Evolutionary conservation across 495 filamentous ascomycete species (phyloP), one percentile per base, ranked within the genome.

Genomic region (Penicillium pulvis): DNA sequence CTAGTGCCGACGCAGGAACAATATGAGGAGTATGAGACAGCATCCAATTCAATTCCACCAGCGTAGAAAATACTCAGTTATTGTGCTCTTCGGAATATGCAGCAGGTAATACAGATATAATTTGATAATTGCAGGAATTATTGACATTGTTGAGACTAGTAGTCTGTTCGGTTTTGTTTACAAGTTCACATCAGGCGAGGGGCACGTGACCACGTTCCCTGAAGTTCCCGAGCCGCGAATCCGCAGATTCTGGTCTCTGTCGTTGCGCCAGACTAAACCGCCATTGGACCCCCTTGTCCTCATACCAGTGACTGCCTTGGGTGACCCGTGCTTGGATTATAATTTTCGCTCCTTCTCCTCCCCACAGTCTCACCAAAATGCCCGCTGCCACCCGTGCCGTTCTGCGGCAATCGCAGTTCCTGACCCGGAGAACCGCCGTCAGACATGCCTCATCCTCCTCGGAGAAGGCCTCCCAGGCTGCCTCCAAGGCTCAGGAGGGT

Each of bases 401-500:
- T 67, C 77, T 87, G 72, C 81, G 83, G 77, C 81, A 82, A 78
- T 80, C 80, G 72, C 79, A 77, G 69, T 80, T 85, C 68, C 73
- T 84, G 64, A 73, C 76, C 63, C 84, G 84, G 53, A 81, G 82
- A 66, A 78, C 78, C 59, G 73, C 74, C 57, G 69, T 81, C 71
- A 83, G 85, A 70, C 79, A 85, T 72, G 80, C 87, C 67, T 88
- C 87, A 33, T 85, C 85, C 66, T 79, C 86, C 50, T 78, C 85
- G 47, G 88, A 92, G 76, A 87, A 92, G 80, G 87, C 89, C 50
- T 80, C 85, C 47, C 78, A 87, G 51, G 81, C 81, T 71, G 77
- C 86, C 42, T 83, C 85, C 59, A 93, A 93, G 83, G 92, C 93
- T 52, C 81, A 85, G 58, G 82, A 96, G 78, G 92, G 93, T 64